Evolutionary conservation across 768 basidiomycete species (phyloP).

Genomic region (Lactarius vividus): DNA sequence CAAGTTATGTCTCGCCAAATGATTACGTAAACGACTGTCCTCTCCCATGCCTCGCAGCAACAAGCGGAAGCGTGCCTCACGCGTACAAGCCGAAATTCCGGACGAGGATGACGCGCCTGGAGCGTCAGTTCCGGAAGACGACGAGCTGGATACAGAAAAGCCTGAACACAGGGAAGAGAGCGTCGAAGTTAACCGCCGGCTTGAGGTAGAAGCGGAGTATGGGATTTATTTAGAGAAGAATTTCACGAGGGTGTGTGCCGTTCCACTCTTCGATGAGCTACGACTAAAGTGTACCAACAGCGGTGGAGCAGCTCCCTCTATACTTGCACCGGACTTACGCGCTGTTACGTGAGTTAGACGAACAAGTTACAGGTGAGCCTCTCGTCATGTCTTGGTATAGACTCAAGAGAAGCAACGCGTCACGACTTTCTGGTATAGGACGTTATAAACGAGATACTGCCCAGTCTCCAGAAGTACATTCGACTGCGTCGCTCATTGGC

Average conservation of each 20-base stretch:
- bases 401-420: background rate
- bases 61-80: constrained; percentile 24
- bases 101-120: constrained; percentile 1
- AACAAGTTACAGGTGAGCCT: constrained; percentile 23
- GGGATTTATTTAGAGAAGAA: constrained; percentile 26
- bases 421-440: constrained; percentile 1
- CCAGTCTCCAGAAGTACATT: constrained; percentile 23
- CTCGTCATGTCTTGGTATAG: too few relatives aligned
- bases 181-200: background rate
- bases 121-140: constrained; percentile 4
- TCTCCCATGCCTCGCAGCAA: constrained; percentile 12
- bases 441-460: constrained; percentile 20
- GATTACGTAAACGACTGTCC: constrained; percentile 7
- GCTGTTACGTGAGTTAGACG: constrained; percentile 25
- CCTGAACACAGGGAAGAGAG: constrained; percentile 1
- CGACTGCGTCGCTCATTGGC: constrained; percentile 15
- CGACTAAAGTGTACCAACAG: constrained; percentile 3
- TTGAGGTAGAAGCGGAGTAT: constrained; percentile 18
- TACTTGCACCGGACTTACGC: constrained; percentile 26
- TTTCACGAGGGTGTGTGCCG: constrained; percentile 20
- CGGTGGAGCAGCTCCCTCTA: constrained; percentile 27
- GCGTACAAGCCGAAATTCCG: constrained; percentile 1
- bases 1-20: background rate
- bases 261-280: background rate
- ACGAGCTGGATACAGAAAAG: constrained; percentile 2